Evolutionary conservation across 1,284 basidiomycete genomes (phyloP), one percentile per base, ranked within the genome.

Genomic region (Anthracocystis panici-leucophaei): DNA sequence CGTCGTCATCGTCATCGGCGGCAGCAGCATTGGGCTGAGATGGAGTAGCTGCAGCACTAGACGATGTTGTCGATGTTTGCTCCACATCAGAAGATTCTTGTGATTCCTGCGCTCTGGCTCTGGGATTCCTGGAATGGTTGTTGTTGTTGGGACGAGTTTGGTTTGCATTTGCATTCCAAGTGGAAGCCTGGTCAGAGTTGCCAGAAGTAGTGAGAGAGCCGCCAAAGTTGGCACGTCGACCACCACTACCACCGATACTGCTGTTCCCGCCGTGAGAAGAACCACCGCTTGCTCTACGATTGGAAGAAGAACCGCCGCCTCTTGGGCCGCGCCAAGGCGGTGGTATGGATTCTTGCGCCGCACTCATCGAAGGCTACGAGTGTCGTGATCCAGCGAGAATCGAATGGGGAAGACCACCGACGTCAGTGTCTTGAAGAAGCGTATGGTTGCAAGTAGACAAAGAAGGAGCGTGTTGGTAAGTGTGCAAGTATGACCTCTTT

Each of bases 1-100:
- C 78, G 50, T 87, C 83, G 81, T 89, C 88, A 53, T 88, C 87
- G 31, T 60, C 56, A 16, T 67, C 49, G 14, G 45, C 29, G 18
- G 55, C 29, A 29, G 29, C 12, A 51, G 42, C 25, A 20, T 12
- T 44, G 41, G n/a, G n/a, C n/a, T 31, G 38, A 31, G 40, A 4
- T 21, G 27, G n/a, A 10, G 40, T 16, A 25, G 27, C 38, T 31
- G 25, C 41, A 21, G 33, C 46, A 7, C 21, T 48, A 10, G 44
- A 20, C n/a, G 65, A 27, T 5, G n/a, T 14, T 20, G 25, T 29
- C 18, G 54, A 2, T 21, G 61, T 29, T 14, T 41, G 35, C 2
- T 50, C 33, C 11, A n/a, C 33, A 14, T 14, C 16, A 14, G 42
- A 9, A 35, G 44, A 7, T 33, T 25, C 29, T 7, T 54, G 45